A percentile compares a stretch with the other conserved stretches of the same genome.
Evolutionary conservation across 1,284 basidiomycete species (phyloP).

Genomic region (Pyrrhoderma noxium): DNA sequence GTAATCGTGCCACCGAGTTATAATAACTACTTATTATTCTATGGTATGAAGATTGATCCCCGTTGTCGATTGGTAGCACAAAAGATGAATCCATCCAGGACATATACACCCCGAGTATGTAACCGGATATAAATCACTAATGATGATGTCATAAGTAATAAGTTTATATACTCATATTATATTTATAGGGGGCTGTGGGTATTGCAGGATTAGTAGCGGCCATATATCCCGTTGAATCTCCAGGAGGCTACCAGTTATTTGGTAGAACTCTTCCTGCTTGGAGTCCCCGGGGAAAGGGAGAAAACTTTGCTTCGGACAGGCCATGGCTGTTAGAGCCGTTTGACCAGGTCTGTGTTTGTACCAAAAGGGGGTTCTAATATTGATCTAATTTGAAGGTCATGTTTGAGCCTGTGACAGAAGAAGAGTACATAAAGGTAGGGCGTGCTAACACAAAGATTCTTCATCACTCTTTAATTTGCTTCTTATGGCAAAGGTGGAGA

Average conservation of each 20-base stretch:
- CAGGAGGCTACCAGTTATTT: slow-evolving; percentile 60
- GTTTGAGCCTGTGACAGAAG: slow-evolving; percentile 41
- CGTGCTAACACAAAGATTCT: neutral
- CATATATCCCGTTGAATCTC: slow-evolving; percentile 61
- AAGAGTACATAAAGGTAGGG: slow-evolving; percentile 38
- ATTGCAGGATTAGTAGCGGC: slow-evolving; percentile 53
- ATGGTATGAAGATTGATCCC: slow-evolving; percentile 44
- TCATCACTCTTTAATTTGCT: neutral
- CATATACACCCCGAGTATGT: slow-evolving; percentile 49
- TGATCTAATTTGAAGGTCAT: slow-evolving; percentile 30
- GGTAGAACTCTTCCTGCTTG: slow-evolving; percentile 53
- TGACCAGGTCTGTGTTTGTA: slow-evolving; percentile 42
- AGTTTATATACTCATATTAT: too few relatives aligned
- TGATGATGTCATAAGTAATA: neutral
- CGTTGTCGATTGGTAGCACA: slow-evolving; percentile 51
- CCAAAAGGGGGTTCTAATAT: neutral
- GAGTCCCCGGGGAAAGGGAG: slow-evolving; percentile 54
- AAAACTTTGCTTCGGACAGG: slow-evolving; percentile 36
- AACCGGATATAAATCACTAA: neutral
- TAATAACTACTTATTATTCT: neutral
- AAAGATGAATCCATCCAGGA: slow-evolving; percentile 61
- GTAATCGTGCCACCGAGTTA: too few relatives aligned
- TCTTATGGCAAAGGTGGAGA: slow-evolving; percentile 37
- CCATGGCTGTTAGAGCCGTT: slow-evolving; percentile 62
- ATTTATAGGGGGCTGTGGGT: slow-evolving; percentile 54